These are phyloP conservation scores for Entomophthora muscae DNA, from an alignment of 371 early-diverging fungal species.

Conservation along the genomic window DNA sequence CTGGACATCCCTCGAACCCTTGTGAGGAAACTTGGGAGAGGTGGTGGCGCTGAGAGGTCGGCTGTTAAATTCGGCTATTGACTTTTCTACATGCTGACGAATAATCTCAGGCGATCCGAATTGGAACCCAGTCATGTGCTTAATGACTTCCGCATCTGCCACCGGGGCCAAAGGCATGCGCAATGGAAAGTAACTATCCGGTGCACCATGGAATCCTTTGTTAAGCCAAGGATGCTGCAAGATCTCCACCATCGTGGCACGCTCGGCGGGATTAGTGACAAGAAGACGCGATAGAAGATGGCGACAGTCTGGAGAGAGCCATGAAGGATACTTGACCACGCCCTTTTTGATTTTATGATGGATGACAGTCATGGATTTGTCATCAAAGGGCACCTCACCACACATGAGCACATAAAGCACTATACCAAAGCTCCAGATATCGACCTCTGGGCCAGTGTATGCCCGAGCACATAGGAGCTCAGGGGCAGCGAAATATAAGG, in stretches of 20 bases:
- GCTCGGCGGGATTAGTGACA: constrained; percentile 45
- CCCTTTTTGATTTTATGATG: constrained; percentile 84
- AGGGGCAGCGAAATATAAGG: constrained; percentile 93
- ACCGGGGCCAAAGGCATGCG: constrained; percentile 43
- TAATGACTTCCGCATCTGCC: constrained; percentile 45
- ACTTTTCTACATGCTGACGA: constrained; percentile 30
- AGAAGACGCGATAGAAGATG: constrained; percentile 60
- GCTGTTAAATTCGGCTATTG: constrained; percentile 24
- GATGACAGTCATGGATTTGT: constrained; percentile 63
- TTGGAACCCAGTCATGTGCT: constrained; percentile 78
- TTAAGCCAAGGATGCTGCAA: constrained; percentile 77
- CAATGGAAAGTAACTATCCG: constrained; percentile 43
- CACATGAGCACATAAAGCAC: constrained; percentile 86
- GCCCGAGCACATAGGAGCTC: constrained; percentile 74
- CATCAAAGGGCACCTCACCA: constrained; percentile 92
- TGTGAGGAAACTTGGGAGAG: constrained; percentile 8
- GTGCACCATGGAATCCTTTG: constrained; percentile 42
- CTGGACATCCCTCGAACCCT: constrained; percentile 7
- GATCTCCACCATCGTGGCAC: constrained; percentile 63
- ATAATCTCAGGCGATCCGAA: constrained; percentile 63
- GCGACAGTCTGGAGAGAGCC: constrained; percentile 53
- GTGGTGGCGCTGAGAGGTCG: constrained; percentile 13
- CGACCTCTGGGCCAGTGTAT: constrained; percentile 89
- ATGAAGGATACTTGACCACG: constrained; percentile 47
- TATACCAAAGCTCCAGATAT: constrained; percentile 92